These are phyloP conservation scores for Phaeophleospora eucalypticola DNA, from an alignment of 2,329 filamentous ascomycete genomes.

Conservation along the genomic window DNA sequence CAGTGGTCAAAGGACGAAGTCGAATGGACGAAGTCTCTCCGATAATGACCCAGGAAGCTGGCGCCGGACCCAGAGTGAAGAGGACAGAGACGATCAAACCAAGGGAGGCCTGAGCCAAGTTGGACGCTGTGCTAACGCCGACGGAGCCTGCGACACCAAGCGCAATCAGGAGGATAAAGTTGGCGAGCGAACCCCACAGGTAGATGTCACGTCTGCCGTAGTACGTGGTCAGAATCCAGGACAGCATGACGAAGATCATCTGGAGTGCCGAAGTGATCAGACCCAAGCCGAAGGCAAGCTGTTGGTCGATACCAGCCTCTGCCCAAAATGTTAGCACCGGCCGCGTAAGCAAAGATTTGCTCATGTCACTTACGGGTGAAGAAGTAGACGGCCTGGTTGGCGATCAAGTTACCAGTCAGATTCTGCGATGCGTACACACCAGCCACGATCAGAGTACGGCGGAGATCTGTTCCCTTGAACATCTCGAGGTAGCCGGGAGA, in stretches of 20 bases:
- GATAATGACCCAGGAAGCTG: slow-evolving; percentile 64
- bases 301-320: slow-evolving; percentile 57
- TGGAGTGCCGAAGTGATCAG: slow-evolving; percentile 63
- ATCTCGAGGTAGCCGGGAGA: slow-evolving; percentile 50
- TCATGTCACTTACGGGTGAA: slow-evolving; percentile 48
- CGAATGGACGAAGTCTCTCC: slow-evolving; percentile 63
- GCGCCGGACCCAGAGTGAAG: slow-evolving; percentile 60
- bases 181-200: slow-evolving; percentile 56
- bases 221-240: slow-evolving; percentile 63
- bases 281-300: slow-evolving; percentile 58
- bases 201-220: slow-evolving; percentile 62
- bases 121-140: slow-evolving; percentile 38
- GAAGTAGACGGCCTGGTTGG: slow-evolving; percentile 61
- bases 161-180: slow-evolving; percentile 51
- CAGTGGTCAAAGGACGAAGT: slow-evolving; percentile 62
- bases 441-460: slow-evolving; percentile 54
- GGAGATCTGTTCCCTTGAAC: slow-evolving; percentile 52
- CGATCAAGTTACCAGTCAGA: slow-evolving; percentile 59
- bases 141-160: slow-evolving; percentile 59
- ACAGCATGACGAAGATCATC: slow-evolving; percentile 60
- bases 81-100: slow-evolving; percentile 63
- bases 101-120: slow-evolving; percentile 56
- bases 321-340: slow-evolving; percentile 16
- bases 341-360: not conserved
- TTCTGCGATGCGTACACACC: slow-evolving; percentile 58